These are phyloP conservation scores for Paramecium sonneborni DNA, from an alignment of 73 alveolate species.

Conservation along the genomic window DNA sequence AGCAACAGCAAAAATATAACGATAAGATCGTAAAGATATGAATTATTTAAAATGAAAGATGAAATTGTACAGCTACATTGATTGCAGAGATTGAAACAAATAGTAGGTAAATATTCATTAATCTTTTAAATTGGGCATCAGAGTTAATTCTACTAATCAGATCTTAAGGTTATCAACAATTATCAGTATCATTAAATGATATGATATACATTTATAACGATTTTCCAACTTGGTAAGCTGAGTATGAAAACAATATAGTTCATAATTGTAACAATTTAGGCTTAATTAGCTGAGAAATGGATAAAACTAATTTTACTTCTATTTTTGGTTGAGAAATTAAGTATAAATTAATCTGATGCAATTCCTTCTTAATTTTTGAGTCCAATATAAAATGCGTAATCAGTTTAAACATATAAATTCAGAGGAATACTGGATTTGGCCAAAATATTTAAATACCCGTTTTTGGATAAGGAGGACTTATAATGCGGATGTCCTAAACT, in stretches of 20 bases:
- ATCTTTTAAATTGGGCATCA: background rate
- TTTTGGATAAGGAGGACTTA: background rate
- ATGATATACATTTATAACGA: background rate
- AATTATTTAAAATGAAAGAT: background rate
- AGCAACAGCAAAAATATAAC: constrained; percentile 19
- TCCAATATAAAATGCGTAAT: background rate
- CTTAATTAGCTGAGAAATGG: background rate
- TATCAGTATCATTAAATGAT: constrained; percentile 32
- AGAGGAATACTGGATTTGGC: background rate
- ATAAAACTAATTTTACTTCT: background rate
- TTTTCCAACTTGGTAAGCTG: constrained; percentile 4
- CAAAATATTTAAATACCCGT: background rate
- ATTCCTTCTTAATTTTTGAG: background rate
- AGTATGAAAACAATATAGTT: background rate
- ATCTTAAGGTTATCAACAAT: background rate
- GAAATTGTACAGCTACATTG: background rate
- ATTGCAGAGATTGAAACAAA: background rate
- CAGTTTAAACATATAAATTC: background rate
- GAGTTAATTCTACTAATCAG: background rate
- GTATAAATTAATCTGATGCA: background rate
- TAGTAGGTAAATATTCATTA: background rate
- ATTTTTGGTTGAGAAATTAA: background rate
- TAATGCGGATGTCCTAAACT: constrained; percentile 30
- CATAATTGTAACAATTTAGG: background rate
- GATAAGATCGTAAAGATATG: background rate